Evolutionary conservation across 345 rosid species (phyloP), one percentile per base, ranked within the genome.

Genomic region (Eucalyptus victrix): DNA sequence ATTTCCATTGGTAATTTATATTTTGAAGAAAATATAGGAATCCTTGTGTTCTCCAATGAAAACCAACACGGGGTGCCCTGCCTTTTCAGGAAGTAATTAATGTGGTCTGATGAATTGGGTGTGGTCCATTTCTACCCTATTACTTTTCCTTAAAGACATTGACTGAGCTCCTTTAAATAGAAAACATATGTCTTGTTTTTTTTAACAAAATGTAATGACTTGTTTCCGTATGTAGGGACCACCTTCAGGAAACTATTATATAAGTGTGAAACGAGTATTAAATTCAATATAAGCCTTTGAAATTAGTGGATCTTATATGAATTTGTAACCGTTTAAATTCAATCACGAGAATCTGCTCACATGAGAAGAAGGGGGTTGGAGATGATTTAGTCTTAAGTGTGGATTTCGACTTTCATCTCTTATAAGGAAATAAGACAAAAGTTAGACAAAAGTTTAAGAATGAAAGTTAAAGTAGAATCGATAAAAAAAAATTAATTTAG

Each of bases 401-500:
- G 56, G 0, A 53, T 19, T 53, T 19, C 24, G 11, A 53, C 4
- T 19, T 0, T 21, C 26, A 8, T 21, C 1, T 8, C 11, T 21
- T 1, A 0, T 0, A 21, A 53, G 0, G 3, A 19, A 8, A 53
- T 0, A 53, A 0, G 23, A 53, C 24, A 53, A 50, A 50, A 16
- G 7, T 45, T 45, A 1, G 14, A 47, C 11, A 47, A 47, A 49
- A 51, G 19, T 51, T 51, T 53, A 53, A 53, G 0, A 53, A 53
- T 19, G 0, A 53, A 21, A 8, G 58, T 53, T 53, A 53, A 19
- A 53, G 11, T 53, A 19, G 26, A 1, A 53, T 19, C 0, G 5
- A 19, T 0, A 53, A 19, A 53, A 8, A 3, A 53, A 51, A 17
- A 2, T 3, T 19, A 53, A 53, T 19, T 53, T 53, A 19, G 58